These are phyloP conservation scores for Phytophthora agathidicida DNA, from an alignment of 352 stramenopile species.

Conservation along the genomic window DNA sequence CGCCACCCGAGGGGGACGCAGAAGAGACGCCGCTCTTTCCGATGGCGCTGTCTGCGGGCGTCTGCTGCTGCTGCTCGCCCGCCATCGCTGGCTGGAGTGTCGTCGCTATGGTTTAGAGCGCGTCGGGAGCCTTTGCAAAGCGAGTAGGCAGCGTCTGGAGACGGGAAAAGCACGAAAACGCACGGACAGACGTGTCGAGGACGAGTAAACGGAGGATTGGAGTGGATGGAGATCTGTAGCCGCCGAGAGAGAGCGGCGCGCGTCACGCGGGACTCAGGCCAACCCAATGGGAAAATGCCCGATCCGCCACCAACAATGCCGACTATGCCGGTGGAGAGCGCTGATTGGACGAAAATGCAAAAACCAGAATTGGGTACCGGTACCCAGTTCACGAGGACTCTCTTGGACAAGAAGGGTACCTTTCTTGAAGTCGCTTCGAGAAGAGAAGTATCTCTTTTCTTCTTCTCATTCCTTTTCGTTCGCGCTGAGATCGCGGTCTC, in stretches of 20 bases:
- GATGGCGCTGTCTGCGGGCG: constrained; percentile 1
- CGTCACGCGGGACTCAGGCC: not conserved
- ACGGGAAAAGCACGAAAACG: constrained; percentile 1
- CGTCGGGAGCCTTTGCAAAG: not conserved
- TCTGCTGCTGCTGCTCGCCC: constrained; percentile 32
- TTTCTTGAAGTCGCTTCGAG: no score
- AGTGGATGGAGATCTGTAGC: not conserved
- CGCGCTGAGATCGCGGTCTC: no score
- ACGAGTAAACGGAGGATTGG: not conserved
- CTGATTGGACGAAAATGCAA: constrained; percentile 27
- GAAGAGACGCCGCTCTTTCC: constrained; percentile 17
- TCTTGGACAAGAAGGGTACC: no score
- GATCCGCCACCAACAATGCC: constrained; percentile 35
- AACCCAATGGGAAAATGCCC: constrained; percentile 27
- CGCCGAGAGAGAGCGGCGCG: constrained; percentile 2
- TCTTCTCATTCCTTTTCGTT: no score
- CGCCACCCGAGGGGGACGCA: constrained; percentile 14
- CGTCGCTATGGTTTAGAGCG: constrained; percentile 11
- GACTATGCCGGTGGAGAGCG: constrained; percentile 8
- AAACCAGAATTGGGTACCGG: no score
- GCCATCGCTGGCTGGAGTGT: constrained; percentile 23
- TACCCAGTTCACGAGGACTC: no score
- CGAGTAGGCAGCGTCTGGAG: not conserved
- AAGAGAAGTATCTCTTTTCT: no score
- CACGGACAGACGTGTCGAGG: not conserved